Percentiles rank a stretch among this genome's conserved stretches.
Evolutionary conservation across 495 filamentous ascomycete genomes (phyloP).

Genomic region (Penicillium dipodomyicola): DNA sequence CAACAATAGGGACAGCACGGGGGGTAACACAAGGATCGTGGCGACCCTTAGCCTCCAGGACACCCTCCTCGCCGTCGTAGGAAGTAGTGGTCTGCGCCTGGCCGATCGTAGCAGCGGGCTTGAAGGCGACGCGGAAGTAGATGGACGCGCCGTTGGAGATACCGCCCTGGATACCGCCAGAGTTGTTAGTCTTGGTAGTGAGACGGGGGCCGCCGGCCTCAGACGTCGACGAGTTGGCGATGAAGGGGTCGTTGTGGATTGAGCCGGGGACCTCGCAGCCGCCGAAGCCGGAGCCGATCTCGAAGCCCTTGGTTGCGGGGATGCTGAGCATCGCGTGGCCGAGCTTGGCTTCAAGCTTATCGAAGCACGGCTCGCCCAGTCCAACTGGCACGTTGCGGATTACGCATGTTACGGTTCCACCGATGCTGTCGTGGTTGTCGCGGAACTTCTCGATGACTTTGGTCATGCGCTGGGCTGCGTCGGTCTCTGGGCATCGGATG

Average conservation of each 20-base stretch:
- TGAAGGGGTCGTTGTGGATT: constrained; percentile 89
- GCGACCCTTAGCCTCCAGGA: constrained; percentile 88
- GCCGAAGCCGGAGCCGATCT: constrained; percentile 91
- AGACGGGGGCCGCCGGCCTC: constrained; percentile 49
- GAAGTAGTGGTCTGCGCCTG: constrained; percentile 83
- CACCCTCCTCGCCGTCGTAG: constrained; percentile 71
- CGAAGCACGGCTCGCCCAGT: constrained; percentile 91
- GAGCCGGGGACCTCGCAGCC: constrained; percentile 87
- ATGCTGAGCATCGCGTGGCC: constrained; percentile 97
- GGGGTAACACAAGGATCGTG: constrained; percentile 97
- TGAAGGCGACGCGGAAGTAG: constrained; percentile 96
- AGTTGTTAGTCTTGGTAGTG: constrained; percentile 93
- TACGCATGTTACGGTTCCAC: constrained; percentile 93
- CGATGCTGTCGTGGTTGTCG: constrained; percentile 83
- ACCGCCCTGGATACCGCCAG: constrained; percentile 93
- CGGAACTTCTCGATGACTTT: constrained; percentile 75
- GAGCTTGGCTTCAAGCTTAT: constrained; percentile 91
- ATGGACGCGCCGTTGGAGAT: constrained; percentile 93
- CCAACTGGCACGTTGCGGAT: constrained; percentile 87
- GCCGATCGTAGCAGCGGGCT: constrained; percentile 92
- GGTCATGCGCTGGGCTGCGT: constrained; percentile 68
- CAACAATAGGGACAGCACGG: constrained; percentile 91
- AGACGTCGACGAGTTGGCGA: constrained; percentile 49
- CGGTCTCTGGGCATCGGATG: constrained; percentile 77
- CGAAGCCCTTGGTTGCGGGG: constrained; percentile 95